A percentile compares a stretch with the other conserved stretches of the same genome.
Evolutionary conservation across 1,284 basidiomycete genomes (phyloP).

Genomic region (Heterobasidion irregulare): DNA sequence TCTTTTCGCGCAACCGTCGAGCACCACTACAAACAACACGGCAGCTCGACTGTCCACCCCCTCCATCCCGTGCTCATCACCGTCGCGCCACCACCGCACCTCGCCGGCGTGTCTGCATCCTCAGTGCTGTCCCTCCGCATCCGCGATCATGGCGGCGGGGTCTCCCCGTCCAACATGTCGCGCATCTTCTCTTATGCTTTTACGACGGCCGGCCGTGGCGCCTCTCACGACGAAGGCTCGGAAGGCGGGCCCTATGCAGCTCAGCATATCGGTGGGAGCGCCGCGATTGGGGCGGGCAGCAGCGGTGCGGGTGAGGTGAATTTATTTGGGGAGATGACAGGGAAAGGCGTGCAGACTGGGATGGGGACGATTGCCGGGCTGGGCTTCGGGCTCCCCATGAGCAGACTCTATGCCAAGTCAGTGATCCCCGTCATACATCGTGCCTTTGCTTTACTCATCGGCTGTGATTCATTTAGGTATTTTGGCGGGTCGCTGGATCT

Average conservation of each 20-base stretch:
- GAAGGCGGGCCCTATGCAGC: constrained; percentile 2
- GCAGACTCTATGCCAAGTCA: constrained; percentile 67
- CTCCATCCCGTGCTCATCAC: constrained; percentile 69
- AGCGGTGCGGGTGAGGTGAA: constrained; percentile 18
- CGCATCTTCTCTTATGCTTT: constrained; percentile 88
- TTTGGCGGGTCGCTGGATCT: constrained; percentile 76
- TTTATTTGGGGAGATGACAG: constrained; percentile 69
- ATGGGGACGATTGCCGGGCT: constrained; percentile 76
- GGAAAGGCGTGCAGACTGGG: constrained; percentile 65
- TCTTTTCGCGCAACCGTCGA: constrained; percentile 88
- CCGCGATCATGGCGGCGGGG: constrained; percentile 82
- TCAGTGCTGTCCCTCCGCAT: constrained; percentile 70
- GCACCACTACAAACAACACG: constrained; percentile 42
- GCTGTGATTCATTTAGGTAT: constrained; percentile 33
- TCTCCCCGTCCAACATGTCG: constrained; percentile 64
- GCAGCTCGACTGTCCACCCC: constrained; percentile 17
- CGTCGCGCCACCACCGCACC: constrained; percentile 48
- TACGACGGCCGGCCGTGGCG: constrained; percentile 59
- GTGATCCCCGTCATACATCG: constrained; percentile 10
- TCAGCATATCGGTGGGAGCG: constrained; percentile 3
- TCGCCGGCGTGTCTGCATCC: constrained; percentile 24
- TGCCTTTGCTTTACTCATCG: neutral
- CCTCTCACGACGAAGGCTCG: constrained; percentile 21
- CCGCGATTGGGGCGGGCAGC: neutral
- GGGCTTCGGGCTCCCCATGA: constrained; percentile 84